These are phyloP conservation scores for Corymbia citriodora DNA, from an alignment of 441 rosid genomes.

Conservation along the genomic window DNA sequence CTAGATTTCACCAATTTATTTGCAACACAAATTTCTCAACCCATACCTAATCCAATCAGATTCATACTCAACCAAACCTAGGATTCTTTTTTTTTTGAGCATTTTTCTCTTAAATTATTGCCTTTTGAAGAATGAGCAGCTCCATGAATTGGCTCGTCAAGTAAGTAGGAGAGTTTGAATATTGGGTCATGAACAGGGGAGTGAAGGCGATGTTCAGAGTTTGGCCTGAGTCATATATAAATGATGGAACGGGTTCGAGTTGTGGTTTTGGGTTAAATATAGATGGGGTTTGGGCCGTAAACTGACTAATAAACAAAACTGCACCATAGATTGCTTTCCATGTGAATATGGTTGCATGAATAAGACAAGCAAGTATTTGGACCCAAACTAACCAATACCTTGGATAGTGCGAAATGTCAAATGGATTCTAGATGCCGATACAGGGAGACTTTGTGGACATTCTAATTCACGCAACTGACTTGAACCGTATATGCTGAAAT, in stretches of 20 bases:
- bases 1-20: too few relatives aligned
- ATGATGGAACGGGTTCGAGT: neutral
- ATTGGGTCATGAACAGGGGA: neutral
- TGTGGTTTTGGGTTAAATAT: neutral
- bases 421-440: neutral
- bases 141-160: accelerated
- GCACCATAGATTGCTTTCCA: neutral
- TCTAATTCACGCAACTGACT: neutral
- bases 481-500: neutral
- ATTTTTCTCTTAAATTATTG: neutral
- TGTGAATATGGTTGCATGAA: neutral
- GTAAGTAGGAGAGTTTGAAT: neutral
- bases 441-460: neutral
- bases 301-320: neutral
- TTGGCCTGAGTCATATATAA: accelerated
- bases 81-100: neutral
- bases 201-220: accelerated
- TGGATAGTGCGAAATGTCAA: neutral
- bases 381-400: neutral
- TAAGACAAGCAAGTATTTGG: neutral
- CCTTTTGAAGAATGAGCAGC: neutral
- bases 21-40: too few relatives aligned
- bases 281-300: neutral
- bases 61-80: accelerated
- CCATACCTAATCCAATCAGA: accelerated